Conservation (phyloP, 257 asterid genomes). For the Solanum chilense region DNA sequence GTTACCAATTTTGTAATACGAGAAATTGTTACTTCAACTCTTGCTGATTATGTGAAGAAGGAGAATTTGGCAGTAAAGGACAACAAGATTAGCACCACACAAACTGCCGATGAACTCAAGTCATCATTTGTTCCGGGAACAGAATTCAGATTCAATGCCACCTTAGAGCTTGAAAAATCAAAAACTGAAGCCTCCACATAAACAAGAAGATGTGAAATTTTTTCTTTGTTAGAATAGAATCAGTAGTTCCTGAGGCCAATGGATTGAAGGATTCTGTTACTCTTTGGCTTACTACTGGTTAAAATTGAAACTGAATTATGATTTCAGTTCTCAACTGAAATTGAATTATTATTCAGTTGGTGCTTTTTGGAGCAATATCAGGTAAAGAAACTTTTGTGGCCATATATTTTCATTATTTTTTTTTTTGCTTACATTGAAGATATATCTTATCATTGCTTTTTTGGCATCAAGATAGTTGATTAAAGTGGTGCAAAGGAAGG, state of each 20-base stretch:
- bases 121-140: constrained; percentile 49
- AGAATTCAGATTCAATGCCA: constrained; percentile 69
- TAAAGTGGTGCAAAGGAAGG: not conserved
- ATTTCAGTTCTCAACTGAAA: not conserved
- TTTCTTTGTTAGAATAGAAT: not conserved
- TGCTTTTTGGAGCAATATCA: not conserved
- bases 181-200: constrained; percentile 15
- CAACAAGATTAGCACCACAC: constrained; percentile 53
- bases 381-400: not conserved
- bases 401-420: not conserved
- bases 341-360: not conserved
- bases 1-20: constrained; percentile 59
- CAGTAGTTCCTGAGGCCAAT: not conserved
- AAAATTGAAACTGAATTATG: not conserved
- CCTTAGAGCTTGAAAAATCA: constrained; percentile 41
- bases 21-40: constrained; percentile 52
- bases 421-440: not conserved
- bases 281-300: not conserved
- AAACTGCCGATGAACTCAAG: constrained; percentile 64
- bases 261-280: not conserved
- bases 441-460: not conserved
- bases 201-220: not conserved
- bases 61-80: constrained; percentile 65
- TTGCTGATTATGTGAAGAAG: constrained; percentile 64
- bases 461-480: not conserved